Percentiles rank a stretch among this genome's conserved stretches.
phyloP scores from a whole-genome alignment of 495 filamentous ascomycete genomes.

The Penicillium ochrochloron region DNA sequence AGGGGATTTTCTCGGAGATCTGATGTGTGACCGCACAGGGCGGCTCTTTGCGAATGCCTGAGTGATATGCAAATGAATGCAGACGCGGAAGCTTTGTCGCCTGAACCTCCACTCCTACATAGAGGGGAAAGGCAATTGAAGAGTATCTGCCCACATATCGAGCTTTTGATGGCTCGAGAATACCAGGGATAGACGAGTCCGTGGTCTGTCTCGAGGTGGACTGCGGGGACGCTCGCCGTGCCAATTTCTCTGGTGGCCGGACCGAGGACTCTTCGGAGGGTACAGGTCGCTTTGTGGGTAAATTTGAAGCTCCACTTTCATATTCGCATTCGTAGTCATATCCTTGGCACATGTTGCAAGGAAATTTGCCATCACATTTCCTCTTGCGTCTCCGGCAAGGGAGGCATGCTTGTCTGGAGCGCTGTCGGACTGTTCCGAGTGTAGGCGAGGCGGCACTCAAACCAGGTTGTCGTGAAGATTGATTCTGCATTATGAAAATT shows the following conservation, averaged over 20 bases:
- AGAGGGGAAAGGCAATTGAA: conserved; percentile 47
- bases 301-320: conserved; percentile 15
- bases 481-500: background rate
- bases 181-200: conserved; percentile 19
- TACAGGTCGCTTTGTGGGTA: conserved; percentile 9
- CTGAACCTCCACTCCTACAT: conserved; percentile 45
- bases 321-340: conserved; percentile 50
- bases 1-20: conserved; percentile 31
- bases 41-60: conserved; percentile 39
- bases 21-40: conserved; percentile 16
- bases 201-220: conserved; percentile 12
- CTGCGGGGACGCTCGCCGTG: conserved; percentile 7
- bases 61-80: conserved; percentile 53
- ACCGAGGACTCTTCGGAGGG: conserved; percentile 1
- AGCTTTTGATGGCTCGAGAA: conserved; percentile 32
- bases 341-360: conserved; percentile 45
- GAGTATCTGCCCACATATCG: conserved; percentile 46
- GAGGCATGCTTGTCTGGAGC: conserved; percentile 43
- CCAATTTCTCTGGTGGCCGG: conserved; percentile 6
- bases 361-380: conserved; percentile 47
- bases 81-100: conserved; percentile 45
- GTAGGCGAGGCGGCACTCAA: background rate
- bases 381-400: conserved; percentile 50
- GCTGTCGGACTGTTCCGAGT: conserved; percentile 26
- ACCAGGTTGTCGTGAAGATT: background rate